These are phyloP conservation scores for Chrysochromulina parva DNA, from an alignment of 78 protist species.

Conservation along the genomic window DNA sequence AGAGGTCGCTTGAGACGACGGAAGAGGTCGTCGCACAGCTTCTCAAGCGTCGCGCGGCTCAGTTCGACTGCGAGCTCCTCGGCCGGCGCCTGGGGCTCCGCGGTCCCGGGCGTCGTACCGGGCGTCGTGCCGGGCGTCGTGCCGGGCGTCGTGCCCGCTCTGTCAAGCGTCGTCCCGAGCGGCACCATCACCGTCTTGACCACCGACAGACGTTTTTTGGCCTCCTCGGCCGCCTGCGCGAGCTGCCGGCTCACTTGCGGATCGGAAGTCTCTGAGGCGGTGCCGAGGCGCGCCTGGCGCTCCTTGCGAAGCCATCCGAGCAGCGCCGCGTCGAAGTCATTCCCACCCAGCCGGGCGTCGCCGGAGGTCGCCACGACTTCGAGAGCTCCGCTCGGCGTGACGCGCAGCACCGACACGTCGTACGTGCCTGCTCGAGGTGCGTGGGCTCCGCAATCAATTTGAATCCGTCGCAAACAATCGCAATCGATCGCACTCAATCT, in stretches of 20 bases:
- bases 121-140: neutral
- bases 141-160: neutral
- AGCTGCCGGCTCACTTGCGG: too few relatives aligned
- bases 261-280: too few relatives aligned
- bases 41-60: neutral
- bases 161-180: too few relatives aligned
- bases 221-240: neutral
- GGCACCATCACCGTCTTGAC: neutral
- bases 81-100: neutral
- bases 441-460: too few relatives aligned
- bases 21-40: neutral
- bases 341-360: conserved; percentile 76
- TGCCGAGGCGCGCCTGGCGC: too few relatives aligned
- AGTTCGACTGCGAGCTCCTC: neutral
- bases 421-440: conserved; percentile 68
- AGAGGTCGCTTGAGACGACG: neutral
- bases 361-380: conserved; percentile 75
- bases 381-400: conserved; percentile 46
- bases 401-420: conserved; percentile 70
- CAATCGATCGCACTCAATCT: too few relatives aligned
- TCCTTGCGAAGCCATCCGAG: too few relatives aligned
- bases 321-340: conserved; percentile 65
- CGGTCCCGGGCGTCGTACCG: too few relatives aligned
- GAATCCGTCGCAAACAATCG: too few relatives aligned
- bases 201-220: neutral